Evolutionary conservation across 176 grass and related monocot species (phyloP).

Genomic region (Phoenix roebelenii): DNA sequence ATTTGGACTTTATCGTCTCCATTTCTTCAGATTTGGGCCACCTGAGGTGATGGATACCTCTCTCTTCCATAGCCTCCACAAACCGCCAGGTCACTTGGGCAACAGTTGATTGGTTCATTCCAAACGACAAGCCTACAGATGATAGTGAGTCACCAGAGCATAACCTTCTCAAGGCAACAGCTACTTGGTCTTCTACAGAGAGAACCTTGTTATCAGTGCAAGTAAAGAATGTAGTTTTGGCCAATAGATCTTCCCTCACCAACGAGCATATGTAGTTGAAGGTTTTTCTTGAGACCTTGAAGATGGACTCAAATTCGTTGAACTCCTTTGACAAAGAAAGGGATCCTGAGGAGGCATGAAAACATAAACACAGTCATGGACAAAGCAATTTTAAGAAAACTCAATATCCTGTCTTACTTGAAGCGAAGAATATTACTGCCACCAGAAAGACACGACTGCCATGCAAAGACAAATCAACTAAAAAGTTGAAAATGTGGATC

Average conservation of each 20-base stretch:
- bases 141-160: constrained; percentile 65
- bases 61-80: constrained; percentile 77
- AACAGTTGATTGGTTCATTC: constrained; percentile 83
- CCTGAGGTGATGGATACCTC: constrained; percentile 41
- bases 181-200: constrained; percentile 69
- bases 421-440: no score
- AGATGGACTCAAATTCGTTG: constrained; percentile 42
- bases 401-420: no score
- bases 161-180: constrained; percentile 69
- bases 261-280: constrained; percentile 74
- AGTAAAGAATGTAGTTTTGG: constrained; percentile 44
- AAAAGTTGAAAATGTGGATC: no score
- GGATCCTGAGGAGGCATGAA: constrained; percentile 31
- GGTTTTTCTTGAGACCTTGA: constrained; percentile 78
- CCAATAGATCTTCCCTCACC: constrained; percentile 35
- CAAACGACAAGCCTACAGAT: constrained; percentile 57
- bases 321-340: constrained; percentile 28
- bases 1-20: constrained; percentile 47
- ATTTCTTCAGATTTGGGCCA: constrained; percentile 67
- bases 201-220: constrained; percentile 50
- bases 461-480: no score
- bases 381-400: no score
- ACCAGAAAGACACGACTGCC: no score
- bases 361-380: no score
- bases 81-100: constrained; percentile 91